These are phyloP conservation scores for Acacia pycnantha DNA, from an alignment of 331 rosid species.

Conservation along the genomic window DNA sequence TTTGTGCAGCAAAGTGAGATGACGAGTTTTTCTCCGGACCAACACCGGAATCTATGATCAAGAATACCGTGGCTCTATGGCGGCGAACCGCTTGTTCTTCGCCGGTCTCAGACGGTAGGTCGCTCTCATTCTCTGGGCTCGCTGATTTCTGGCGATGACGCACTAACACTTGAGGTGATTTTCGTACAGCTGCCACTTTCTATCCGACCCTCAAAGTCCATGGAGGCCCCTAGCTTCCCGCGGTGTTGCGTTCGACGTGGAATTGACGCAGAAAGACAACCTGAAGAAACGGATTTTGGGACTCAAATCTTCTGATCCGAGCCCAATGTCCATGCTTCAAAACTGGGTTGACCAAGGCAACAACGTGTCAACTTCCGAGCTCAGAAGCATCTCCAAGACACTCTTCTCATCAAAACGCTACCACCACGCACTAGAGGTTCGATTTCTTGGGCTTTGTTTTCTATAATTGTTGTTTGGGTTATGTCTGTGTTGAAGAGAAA, in stretches of 20 bases:
- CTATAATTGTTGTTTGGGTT: not conserved
- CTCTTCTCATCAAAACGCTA: slow-evolving; percentile 56
- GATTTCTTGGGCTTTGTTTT: not conserved
- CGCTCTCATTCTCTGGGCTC: not conserved
- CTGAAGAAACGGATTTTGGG: slow-evolving; percentile 38
- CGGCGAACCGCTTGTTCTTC: slow-evolving; percentile 39
- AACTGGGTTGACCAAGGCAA: slow-evolving; percentile 43
- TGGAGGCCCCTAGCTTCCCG: slow-evolving; percentile 28
- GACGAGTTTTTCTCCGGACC: not conserved
- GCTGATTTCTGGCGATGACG: not conserved
- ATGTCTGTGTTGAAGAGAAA: not conserved
- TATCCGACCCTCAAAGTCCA: slow-evolving; percentile 17
- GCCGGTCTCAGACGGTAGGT: slow-evolving; percentile 43
- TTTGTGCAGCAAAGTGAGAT: too few relatives aligned
- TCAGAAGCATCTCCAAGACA: slow-evolving; percentile 46
- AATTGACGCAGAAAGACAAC: not conserved
- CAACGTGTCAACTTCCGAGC: slow-evolving; percentile 42
- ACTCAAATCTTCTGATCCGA: slow-evolving; percentile 27
- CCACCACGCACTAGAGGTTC: slow-evolving; percentile 65
- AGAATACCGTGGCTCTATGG: slow-evolving; percentile 15
- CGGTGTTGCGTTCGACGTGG: slow-evolving; percentile 10
- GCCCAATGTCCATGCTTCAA: slow-evolving; percentile 45
- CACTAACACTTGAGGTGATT: not conserved
- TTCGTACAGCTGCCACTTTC: slow-evolving; percentile 28
- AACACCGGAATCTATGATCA: not conserved